Conservation (phyloP, 2,329 filamentous ascomycete genomes). For the Ampelomyces quisqualis region DNA sequence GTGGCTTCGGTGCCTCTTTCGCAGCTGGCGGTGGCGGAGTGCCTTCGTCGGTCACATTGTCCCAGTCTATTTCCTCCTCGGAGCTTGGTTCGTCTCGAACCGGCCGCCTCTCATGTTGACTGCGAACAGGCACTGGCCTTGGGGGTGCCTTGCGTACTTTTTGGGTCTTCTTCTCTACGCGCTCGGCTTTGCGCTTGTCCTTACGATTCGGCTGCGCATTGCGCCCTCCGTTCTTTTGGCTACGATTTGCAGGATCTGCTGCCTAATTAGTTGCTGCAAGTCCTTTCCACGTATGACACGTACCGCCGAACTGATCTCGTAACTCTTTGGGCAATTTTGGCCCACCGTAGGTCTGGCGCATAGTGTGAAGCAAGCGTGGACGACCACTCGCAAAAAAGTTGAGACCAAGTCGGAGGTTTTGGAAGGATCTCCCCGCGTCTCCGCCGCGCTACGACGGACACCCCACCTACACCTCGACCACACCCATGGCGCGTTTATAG, state of each 20-base stretch:
- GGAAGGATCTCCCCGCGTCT: conserved; percentile 21
- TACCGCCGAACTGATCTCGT: conserved; percentile 47
- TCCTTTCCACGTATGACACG: not conserved
- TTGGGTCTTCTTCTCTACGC: conserved; percentile 60
- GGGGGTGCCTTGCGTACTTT: conserved; percentile 21
- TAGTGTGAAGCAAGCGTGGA: conserved; percentile 23
- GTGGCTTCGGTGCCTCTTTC: conserved; percentile 28
- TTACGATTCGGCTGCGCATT: conserved; percentile 53
- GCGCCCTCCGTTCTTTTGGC: conserved; percentile 27
- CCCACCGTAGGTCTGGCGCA: conserved; percentile 43
- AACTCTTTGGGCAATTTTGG: conserved; percentile 52
- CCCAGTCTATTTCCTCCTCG: conserved; percentile 29
- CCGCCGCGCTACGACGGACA: conserved; percentile 19
- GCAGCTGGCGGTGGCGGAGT: conserved; percentile 20
- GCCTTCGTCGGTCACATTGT: conserved; percentile 39
- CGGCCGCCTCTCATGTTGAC: conserved; percentile 19
- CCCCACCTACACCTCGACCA: conserved; percentile 22
- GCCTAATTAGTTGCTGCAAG: conserved; percentile 5
- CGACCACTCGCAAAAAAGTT: conserved; percentile 34
- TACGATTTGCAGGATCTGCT: conserved; percentile 32
- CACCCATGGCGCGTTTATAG: conserved; percentile 26
- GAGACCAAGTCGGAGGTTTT: conserved; percentile 27
- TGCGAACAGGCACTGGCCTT: conserved; percentile 8
- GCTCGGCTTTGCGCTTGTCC: conserved; percentile 66
- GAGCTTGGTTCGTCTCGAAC: conserved; percentile 16